phyloP scores from a whole-genome alignment of 805 yeast genomes.

The Wickerhamiella vanderwaltii region DNA sequence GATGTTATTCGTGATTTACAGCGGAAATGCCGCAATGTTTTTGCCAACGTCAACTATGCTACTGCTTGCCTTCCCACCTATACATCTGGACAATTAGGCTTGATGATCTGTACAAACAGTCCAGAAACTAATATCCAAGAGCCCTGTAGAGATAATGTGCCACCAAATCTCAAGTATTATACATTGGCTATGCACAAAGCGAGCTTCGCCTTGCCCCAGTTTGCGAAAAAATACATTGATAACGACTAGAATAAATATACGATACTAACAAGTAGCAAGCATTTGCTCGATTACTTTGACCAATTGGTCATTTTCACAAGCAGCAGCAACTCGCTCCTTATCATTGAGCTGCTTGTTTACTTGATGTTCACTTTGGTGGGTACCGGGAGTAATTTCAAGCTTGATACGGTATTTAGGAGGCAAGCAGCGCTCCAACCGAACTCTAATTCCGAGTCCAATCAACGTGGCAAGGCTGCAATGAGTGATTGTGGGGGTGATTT shows the following conservation, averaged over 20 bases:
- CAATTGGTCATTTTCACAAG: conserved; percentile 92
- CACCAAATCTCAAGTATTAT: conserved; percentile 54
- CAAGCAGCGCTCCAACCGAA: conserved; percentile 75
- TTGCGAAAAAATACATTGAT: conserved; percentile 53
- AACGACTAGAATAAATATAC: not conserved
- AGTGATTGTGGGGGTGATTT: conserved; percentile 93
- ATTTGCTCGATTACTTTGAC: conserved; percentile 81
- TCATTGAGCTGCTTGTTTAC: conserved; percentile 95
- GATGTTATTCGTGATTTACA: conserved; percentile 71
- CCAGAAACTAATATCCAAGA: conserved; percentile 45
- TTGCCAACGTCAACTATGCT: conserved; percentile 86
- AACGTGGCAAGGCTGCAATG: conserved; percentile 94
- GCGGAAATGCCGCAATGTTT: conserved; percentile 67
- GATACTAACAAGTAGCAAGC: conserved; percentile 60
- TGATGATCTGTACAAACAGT: conserved; percentile 88
- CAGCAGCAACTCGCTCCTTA: conserved; percentile 96
- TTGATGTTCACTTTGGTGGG: conserved; percentile 91
- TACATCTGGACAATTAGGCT: conserved; percentile 96
- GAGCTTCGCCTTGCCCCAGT: conserved; percentile 81
- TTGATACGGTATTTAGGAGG: conserved; percentile 75
- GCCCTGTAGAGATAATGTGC: conserved; percentile 56
- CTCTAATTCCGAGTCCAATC: conserved; percentile 89
- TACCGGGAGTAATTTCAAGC: conserved; percentile 73
- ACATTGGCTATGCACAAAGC: conserved; percentile 75
- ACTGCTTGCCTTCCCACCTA: conserved; percentile 92